Base-by-base conservation (phyloP, 1,284 basidiomycete genomes). In the Pseudozyma tsukubaensis region DNA sequence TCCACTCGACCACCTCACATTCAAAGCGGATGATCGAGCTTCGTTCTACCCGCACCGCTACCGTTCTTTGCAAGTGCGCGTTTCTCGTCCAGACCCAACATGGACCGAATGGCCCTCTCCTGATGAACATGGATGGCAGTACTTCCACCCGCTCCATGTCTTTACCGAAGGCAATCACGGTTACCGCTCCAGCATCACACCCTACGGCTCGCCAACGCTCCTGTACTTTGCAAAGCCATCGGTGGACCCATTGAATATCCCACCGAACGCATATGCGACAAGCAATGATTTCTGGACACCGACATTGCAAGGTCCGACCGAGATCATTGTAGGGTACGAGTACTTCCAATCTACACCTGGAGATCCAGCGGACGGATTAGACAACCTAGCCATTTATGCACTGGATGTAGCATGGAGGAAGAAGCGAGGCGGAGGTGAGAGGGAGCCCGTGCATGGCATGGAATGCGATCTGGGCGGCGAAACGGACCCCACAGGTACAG, bases 311-410 rank as follows among this genome's bases (percentile, higher is more conserved):
- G 72, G 75, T 3, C 45, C 49, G 5, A 65, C 77, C 14, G 77
- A 79, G 50, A 59, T 82, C 29, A 66, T 79, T 40, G 78, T 68
- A 10, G 61, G 71, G 21, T 79, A 74, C 36, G 72, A 76, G 43
- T 63, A 69, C 34, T 81, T 81, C 42, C 63, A 79, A 24, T 60
- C 74, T 42, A 77, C 80, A 4, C 80, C 76, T 1, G 72, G 73
- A 14, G 72, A 81, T 64, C 39, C 65, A 9, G 77, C 39, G 5
- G 80, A 82, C 51, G 80, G 77, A 0, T 67, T 80, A 69, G 80
- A 82, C 24, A 77, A 75, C 3, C 19, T 77, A 14, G 72, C 72
- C 5, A 36, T 80, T 11, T 80, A 81, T 39, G 70, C 68, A 16
- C 42, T 81, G 18, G 78, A 81, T 11, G 49, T 79, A 56, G 74